Conservation (phyloP, 345 rosid species). For the Hibiscus trionum region DNA sequence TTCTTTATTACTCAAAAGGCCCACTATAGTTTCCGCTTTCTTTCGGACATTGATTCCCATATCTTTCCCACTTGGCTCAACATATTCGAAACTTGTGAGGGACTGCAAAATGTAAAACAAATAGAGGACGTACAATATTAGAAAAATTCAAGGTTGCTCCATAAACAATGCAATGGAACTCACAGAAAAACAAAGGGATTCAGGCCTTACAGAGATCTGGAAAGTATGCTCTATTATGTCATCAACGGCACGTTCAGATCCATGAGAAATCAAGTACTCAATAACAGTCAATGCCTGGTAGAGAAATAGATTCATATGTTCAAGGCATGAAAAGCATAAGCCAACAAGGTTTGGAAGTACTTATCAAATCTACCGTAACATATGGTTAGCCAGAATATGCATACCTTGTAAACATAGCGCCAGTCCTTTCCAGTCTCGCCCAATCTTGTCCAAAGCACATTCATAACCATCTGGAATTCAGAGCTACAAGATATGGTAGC, state of each 20-base stretch:
- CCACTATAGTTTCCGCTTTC: slow-evolving; percentile 74
- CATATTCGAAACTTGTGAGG: slow-evolving; percentile 88
- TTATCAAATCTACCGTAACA: neutral
- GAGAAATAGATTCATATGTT: slow-evolving; percentile 8
- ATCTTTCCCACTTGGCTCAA: slow-evolving; percentile 95
- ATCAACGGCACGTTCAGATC: slow-evolving; percentile 97
- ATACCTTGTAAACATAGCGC: slow-evolving; percentile 97
- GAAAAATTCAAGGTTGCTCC: slow-evolving; percentile 12
- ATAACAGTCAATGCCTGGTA: slow-evolving; percentile 83
- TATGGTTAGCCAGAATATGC: neutral
- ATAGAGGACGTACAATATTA: slow-evolving; percentile 19
- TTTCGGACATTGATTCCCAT: slow-evolving; percentile 87
- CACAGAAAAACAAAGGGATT: slow-evolving; percentile 7
- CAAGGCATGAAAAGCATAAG: slow-evolving; percentile 3
- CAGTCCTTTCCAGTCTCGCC: slow-evolving; percentile 88
- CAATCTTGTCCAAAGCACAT: slow-evolving; percentile 89
- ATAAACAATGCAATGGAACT: neutral
- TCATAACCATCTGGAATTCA: slow-evolving; percentile 93
- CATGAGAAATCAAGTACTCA: slow-evolving; percentile 88
- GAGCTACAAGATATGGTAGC: slow-evolving; percentile 42
- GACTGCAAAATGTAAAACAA: slow-evolving; percentile 45
- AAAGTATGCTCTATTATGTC: slow-evolving; percentile 92
- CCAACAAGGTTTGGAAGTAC: slow-evolving; percentile 2
- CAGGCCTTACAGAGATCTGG: slow-evolving; percentile 80
- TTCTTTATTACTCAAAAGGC: slow-evolving; percentile 71